Conservation (phyloP, 768 basidiomycete genomes). For the Auricularia sp. region DNA sequence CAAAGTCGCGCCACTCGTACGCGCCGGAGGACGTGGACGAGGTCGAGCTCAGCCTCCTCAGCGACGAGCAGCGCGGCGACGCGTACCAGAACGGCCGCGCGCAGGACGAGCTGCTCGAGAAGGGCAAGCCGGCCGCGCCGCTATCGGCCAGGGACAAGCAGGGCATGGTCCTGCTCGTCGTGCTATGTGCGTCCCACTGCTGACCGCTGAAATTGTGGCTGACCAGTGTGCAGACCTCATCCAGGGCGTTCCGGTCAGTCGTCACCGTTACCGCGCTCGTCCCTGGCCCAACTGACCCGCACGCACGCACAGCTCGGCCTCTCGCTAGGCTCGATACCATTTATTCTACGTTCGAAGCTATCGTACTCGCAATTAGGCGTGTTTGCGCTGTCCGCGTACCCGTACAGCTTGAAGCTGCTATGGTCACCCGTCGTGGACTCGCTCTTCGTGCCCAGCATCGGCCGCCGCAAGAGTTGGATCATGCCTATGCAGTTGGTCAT, state of each 20-base stretch:
- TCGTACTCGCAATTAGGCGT: constrained; percentile 95
- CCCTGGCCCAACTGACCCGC: neutral
- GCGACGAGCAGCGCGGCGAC: constrained; percentile 1
- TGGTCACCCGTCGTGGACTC: constrained; percentile 99
- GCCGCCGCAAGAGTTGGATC: constrained; percentile 98
- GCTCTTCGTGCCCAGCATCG: constrained; percentile 65
- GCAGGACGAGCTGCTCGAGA: constrained; percentile 6
- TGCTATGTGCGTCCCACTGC: constrained; percentile 60
- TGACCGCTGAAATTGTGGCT: constrained; percentile 4
- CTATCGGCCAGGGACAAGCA: constrained; percentile 70
- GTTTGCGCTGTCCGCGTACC: constrained; percentile 87
- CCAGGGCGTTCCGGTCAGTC: constrained; percentile 82
- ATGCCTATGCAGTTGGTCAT: constrained; percentile 93
- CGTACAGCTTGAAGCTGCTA: constrained; percentile 91
- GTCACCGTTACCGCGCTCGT: constrained; percentile 7
- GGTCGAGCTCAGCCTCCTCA: constrained; percentile 7
- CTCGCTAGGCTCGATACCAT: constrained; percentile 90
- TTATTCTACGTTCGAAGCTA: constrained; percentile 87
- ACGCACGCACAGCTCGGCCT: constrained; percentile 54
- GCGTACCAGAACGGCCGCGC: neutral
- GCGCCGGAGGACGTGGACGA: constrained; percentile 2
- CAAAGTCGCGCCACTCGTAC: neutral
- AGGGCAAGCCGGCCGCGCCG: constrained; percentile 12
- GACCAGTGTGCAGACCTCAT: constrained; percentile 28
- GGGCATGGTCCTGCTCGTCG: constrained; percentile 73